phyloP scores from a whole-genome alignment of 2,329 filamentous ascomycete genomes.

The Fusarium sp. region DNA sequence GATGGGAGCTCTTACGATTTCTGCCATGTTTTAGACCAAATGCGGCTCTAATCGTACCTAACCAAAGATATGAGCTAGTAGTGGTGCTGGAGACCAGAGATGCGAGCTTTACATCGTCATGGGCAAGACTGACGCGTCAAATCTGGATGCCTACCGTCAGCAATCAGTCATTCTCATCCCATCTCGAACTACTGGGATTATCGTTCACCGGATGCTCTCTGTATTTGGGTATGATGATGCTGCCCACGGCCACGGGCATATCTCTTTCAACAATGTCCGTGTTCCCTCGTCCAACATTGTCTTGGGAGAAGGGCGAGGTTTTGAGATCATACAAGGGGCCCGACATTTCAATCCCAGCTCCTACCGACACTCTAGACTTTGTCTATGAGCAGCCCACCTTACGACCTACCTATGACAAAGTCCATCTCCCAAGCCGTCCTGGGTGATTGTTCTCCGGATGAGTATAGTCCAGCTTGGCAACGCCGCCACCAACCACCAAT shows the following conservation, averaged over 20 bases:
- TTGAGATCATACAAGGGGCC: too few species aligned
- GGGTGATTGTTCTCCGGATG: background rate
- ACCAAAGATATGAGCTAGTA: too few species aligned
- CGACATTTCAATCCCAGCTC: conserved; percentile 24
- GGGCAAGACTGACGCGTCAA: background rate
- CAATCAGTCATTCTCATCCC: background rate
- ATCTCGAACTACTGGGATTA: background rate
- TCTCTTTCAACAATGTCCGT: too few species aligned
- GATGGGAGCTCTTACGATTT: background rate
- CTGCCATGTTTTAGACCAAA: too few species aligned
- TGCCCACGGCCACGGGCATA: too few species aligned
- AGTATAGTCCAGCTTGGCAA: background rate
- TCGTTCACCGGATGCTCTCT: too few species aligned
- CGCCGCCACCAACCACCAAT: background rate
- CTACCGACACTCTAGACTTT: conserved; percentile 6
- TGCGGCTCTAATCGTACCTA: too few species aligned
- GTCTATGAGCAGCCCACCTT: conserved; percentile 26
- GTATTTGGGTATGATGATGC: too few species aligned
- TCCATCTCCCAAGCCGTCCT: background rate
- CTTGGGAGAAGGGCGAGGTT: too few species aligned
- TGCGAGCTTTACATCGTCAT: background rate
- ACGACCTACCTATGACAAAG: too few species aligned
- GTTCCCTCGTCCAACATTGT: too few species aligned
- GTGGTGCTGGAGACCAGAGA: background rate
- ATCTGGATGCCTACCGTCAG: background rate